These are phyloP conservation scores for Holtermannia corniformis DNA, from an alignment of 768 basidiomycete genomes.

Conservation along the genomic window DNA sequence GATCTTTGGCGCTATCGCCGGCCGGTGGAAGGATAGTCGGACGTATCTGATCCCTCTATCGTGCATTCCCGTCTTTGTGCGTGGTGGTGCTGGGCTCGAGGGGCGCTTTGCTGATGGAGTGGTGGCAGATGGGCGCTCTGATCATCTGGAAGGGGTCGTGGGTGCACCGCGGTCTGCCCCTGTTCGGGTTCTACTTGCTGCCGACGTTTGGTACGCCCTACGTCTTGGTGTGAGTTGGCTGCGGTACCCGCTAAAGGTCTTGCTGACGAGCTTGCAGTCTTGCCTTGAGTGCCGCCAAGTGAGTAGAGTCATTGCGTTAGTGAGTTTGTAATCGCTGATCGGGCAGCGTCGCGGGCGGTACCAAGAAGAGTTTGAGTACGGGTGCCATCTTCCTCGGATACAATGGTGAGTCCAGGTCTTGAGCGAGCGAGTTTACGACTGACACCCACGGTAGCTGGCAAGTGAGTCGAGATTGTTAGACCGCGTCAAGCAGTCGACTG, in stretches of 20 bases:
- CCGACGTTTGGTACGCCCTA: conserved; percentile 42
- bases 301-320: no score
- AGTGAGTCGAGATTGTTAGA: not conserved
- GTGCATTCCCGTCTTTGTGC: conserved; percentile 41
- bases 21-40: conserved; percentile 26
- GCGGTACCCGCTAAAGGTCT: not conserved
- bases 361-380: conserved; percentile 38
- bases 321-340: not conserved
- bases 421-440: no score
- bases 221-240: conserved; percentile 34
- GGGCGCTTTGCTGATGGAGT: no score
- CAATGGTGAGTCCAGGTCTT: conserved; percentile 29
- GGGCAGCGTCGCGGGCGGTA: conserved; percentile 29
- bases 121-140: not conserved
- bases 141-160: conserved; percentile 37
- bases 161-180: conserved; percentile 33
- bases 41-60: conserved; percentile 37
- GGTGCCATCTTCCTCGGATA: conserved; percentile 41
- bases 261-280: conserved; percentile 1
- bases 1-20: conserved; percentile 34
- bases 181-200: conserved; percentile 40
- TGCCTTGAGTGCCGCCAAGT: no score
- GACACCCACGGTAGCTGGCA: not conserved
- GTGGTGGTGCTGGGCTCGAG: conserved; percentile 10
- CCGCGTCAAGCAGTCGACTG: conserved; percentile 3